Percentiles rank a stretch among this genome's conserved stretches.
phyloP scores from a whole-genome alignment of 257 asterid species.

The Phtheirospermum japonicum region DNA sequence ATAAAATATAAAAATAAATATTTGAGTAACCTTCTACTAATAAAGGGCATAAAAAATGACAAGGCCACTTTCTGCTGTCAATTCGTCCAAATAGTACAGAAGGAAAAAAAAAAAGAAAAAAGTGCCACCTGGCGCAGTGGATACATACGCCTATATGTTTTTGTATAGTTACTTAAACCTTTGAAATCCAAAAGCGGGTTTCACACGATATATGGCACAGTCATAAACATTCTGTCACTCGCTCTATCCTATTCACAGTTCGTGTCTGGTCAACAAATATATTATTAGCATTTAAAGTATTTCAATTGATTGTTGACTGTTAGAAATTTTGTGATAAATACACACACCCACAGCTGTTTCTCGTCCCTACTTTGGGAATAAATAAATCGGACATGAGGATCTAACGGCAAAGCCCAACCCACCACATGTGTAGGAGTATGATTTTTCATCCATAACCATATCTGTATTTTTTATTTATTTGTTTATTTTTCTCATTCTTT shows the following conservation, averaged over 20 bases:
- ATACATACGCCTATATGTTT: conserved; percentile 17
- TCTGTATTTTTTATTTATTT: no score
- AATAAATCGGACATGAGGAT: no score
- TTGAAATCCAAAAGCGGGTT: conserved; percentile 19
- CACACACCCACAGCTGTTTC: conserved; percentile 33
- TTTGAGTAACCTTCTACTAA: no score
- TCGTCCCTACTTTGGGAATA: no score
- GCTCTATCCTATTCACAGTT: conserved; percentile 3
- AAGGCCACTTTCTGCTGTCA: conserved; percentile 11
- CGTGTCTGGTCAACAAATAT: conserved; percentile 25
- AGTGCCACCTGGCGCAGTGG: conserved; percentile 21
- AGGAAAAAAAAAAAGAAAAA: neutral
- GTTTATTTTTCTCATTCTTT: no score
- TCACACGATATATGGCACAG: conserved; percentile 15
- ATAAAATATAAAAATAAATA: no score
- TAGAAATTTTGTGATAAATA: conserved; percentile 22
- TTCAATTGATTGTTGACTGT: conserved; percentile 31
- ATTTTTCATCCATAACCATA: no score
- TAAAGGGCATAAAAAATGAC: conserved; percentile 7
- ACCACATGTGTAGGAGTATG: neutral
- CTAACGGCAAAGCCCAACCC: conserved; percentile 9
- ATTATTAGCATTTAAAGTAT: conserved; percentile 30
- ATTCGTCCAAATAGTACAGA: conserved; percentile 17
- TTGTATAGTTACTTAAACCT: no score
- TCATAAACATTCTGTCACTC: conserved; percentile 20